Evolutionary conservation across 2,329 filamentous ascomycete genomes (phyloP), one percentile per base, ranked within the genome.

Genomic region (Zasmidium angulare): DNA sequence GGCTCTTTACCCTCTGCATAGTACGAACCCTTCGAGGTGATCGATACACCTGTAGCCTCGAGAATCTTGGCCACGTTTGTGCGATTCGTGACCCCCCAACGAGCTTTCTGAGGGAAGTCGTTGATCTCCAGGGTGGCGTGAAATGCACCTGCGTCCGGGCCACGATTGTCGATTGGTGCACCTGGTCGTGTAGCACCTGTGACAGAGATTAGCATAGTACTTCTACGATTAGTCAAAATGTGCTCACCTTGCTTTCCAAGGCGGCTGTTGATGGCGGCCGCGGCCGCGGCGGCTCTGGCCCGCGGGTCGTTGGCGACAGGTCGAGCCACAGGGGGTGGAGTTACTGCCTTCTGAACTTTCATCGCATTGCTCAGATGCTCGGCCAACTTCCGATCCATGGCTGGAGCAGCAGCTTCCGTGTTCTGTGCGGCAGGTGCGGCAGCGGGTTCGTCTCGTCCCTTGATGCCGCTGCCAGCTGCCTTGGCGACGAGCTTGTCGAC

Each of bases 41-140:
- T 99, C 6, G 91, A 96, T 1, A 93, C 96, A 46, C 92, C 93
- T 0, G 93, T 97, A 10, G 90, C 86, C 72, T 99, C 95, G 65
- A 99, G 83, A 68, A 99, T 97, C 82, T 98, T 99, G 68, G 93
- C 93, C 58, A 99, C 95, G 71, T 99, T 99, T 36, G 95, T 98
- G 65, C 95, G 87, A 75, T 99, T 99, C 43, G 95, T 99, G 78
- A 99, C 95, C 11, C 92, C 93, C 95, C 95, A 99, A 68, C 95
- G 86, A 64, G 95, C 95, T 81, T 97, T 98, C 75, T 99, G 95
- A 31, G 95, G 95, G 77, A 98, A 98, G 77, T 99, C 95, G 76
- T 99, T 99, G 84, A 99, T 99, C 76, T 98, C 95, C 62, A 99
- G 82, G 2, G 93, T 98, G 17, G 95, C 93, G 75, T 99, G 95